These are phyloP conservation scores for Tardiomyces blankii DNA, from an alignment of 1,139 yeast species.

Conservation along the genomic window DNA sequence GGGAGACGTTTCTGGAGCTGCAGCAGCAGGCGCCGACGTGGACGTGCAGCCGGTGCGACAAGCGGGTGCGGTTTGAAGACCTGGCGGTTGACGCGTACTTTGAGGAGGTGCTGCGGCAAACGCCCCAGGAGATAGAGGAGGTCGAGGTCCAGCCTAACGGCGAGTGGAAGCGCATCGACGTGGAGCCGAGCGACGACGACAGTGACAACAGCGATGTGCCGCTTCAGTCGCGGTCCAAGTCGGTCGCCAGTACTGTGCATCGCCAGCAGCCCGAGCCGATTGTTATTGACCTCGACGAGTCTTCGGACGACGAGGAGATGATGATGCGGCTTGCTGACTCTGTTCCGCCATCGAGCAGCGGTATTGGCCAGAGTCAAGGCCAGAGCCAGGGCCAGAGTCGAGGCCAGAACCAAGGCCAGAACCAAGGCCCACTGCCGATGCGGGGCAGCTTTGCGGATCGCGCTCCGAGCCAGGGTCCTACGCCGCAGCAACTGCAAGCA, in stretches of 20 bases:
- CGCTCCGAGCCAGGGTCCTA: too few species aligned
- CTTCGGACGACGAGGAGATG: slow-evolving; percentile 5
- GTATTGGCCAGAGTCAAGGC: not conserved
- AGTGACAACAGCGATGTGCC: slow-evolving; percentile 6
- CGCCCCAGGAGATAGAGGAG: slow-evolving; percentile 19
- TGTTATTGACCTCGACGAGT: slow-evolving; percentile 16
- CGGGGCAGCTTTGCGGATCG: not conserved
- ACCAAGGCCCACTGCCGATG: not conserved
- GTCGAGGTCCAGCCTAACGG: slow-evolving; percentile 29
- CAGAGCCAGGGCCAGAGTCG: too few species aligned
- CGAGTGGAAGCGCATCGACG: slow-evolving; percentile 19
- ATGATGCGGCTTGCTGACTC: not conserved
- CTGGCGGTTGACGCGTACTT: slow-evolving; percentile 30
- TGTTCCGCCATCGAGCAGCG: not conserved
- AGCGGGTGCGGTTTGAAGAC: slow-evolving; percentile 19
- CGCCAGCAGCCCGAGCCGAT: slow-evolving; percentile 76
- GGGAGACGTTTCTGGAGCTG: slow-evolving; percentile 25
- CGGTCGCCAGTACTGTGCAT: slow-evolving; percentile 69
- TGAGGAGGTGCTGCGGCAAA: slow-evolving; percentile 21
- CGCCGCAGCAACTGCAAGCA: too few species aligned
- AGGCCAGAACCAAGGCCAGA: too few species aligned
- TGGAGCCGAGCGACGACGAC: slow-evolving; percentile 6
- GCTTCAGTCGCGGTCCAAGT: slow-evolving; percentile 11
- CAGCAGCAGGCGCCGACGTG: slow-evolving; percentile 35
- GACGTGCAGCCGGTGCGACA: slow-evolving; percentile 32